A percentile compares a stretch with the other conserved stretches of the same genome.
Evolutionary conservation across 2,329 filamentous ascomycete genomes (phyloP).

Genomic region (Cordyceps fumosorosea): DNA sequence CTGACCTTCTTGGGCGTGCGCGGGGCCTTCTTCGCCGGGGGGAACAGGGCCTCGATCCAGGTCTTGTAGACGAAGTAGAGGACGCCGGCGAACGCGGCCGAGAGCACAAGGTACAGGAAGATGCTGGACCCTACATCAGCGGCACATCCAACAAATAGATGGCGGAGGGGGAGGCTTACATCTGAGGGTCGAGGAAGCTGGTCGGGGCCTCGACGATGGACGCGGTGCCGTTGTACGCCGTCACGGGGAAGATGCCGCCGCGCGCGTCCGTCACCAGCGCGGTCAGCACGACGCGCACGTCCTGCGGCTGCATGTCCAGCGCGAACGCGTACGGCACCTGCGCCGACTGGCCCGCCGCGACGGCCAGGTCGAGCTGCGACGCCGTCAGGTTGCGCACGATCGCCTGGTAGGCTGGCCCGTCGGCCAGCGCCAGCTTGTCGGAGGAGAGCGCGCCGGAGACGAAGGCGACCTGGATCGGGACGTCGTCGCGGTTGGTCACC

Average conservation of each 20-base stretch:
- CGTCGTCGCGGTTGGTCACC: constrained; percentile 75
- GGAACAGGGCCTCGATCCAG: constrained; percentile 94
- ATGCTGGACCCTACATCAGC: constrained; percentile 51
- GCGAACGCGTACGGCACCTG: constrained; percentile 76
- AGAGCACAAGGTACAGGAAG: constrained; percentile 93
- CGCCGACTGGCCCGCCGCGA: constrained; percentile 70
- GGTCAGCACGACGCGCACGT: constrained; percentile 70
- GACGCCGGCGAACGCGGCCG: constrained; percentile 68
- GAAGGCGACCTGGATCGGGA: constrained; percentile 67
- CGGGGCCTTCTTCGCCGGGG: constrained; percentile 70
- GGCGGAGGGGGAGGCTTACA: constrained; percentile 50
- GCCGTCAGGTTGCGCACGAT: constrained; percentile 82
- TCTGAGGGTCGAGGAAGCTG: constrained; percentile 90
- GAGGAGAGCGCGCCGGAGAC: constrained; percentile 67
- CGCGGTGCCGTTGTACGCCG: constrained; percentile 75
- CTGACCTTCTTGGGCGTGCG: constrained; percentile 55
- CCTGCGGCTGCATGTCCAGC: constrained; percentile 88
- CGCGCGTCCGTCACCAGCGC: constrained; percentile 64
- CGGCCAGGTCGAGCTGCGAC: constrained; percentile 63
- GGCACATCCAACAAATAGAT: neutral
- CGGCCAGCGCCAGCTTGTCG: constrained; percentile 43
- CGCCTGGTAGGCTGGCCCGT: constrained; percentile 37
- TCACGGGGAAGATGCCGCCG: constrained; percentile 66
- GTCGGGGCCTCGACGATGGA: constrained; percentile 84
- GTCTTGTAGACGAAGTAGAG: constrained; percentile 98